These are phyloP conservation scores for Salix viminalis DNA, from an alignment of 345 rosid species.

Conservation along the genomic window DNA sequence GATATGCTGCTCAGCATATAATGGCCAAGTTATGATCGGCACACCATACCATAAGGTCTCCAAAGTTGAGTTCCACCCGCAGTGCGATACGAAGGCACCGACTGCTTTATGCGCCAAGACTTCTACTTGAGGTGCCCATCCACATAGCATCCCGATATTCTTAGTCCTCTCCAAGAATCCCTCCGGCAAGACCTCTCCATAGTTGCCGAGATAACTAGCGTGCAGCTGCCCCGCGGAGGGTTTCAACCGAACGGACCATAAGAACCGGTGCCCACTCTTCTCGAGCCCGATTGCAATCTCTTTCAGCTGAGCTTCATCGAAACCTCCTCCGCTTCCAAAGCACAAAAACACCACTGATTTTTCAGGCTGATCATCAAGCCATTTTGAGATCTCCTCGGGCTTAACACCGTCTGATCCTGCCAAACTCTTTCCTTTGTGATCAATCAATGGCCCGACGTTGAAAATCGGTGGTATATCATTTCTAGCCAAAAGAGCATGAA, in stretches of 20 bases:
- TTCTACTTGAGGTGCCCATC: slow-evolving; percentile 53
- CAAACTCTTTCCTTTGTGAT: neutral
- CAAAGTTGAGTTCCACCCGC: slow-evolving; percentile 58
- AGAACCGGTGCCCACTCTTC: slow-evolving; percentile 32
- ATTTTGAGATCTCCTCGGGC: slow-evolving; percentile 24
- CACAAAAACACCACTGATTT: slow-evolving; percentile 56
- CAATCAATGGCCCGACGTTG: slow-evolving; percentile 45
- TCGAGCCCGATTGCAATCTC: slow-evolving; percentile 48
- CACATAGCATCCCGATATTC: slow-evolving; percentile 28
- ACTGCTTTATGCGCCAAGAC: slow-evolving; percentile 37
- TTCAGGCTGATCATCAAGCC: slow-evolving; percentile 53
- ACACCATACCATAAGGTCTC: slow-evolving; percentile 52
- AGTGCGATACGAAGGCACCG: slow-evolving; percentile 62
- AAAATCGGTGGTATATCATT: slow-evolving; percentile 28
- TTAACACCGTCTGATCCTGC: neutral
- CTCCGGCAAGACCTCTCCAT: slow-evolving; percentile 29
- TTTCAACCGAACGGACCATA: slow-evolving; percentile 49
- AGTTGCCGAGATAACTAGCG: slow-evolving; percentile 23
- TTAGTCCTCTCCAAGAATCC: slow-evolving; percentile 43
- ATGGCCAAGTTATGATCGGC: slow-evolving; percentile 50
- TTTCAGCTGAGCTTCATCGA: slow-evolving; percentile 37
- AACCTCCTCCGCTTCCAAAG: slow-evolving; percentile 64
- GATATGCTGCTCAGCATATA: slow-evolving; percentile 52
- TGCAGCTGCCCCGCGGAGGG: neutral
- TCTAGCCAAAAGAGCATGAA: slow-evolving; percentile 17